Evolutionary conservation across 192 early-diverging fungal species (phyloP), one percentile per base, ranked within the genome.

Genomic region (Mortierella antarctica): DNA sequence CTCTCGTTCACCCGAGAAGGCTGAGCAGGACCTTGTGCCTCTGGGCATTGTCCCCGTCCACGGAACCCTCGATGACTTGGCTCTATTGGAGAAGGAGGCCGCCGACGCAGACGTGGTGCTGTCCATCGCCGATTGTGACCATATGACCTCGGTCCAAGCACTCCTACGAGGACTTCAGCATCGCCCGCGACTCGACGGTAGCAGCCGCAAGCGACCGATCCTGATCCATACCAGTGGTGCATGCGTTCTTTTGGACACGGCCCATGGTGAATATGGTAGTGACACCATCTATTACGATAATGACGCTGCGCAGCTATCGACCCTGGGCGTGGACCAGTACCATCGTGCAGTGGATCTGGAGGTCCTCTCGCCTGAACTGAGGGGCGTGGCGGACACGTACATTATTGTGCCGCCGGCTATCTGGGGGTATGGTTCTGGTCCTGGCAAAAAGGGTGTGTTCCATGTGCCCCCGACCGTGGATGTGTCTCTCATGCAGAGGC

Each of bases 221-320:
- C 39, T 71, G 49, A 71, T 71, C 59, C 69, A 71, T 18, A 71
- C 69, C 44, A 71, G 69, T 10, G 69, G 69, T 9, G 62, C 69
- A 2, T 58, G 69, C 45, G 69, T 71, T 14, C 59, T 71, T 15
- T 18, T 59, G 21, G 69, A 71, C 51, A 15, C 20, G n/a, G 58
- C 59, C 20, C 12, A 53, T 5, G 69, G 69, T 14, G 14, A 45
- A 8, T 54, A 51, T 55, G 42, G 48, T 0, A 54, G 14, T 12
- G 40, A 61, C 5, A 47, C 44, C 10, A 47, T 71, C 15, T 71
- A 61, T 42, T 54, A 62, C 23, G 69, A 71, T 20, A 55, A 62
- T 44, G 59, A 71, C 21, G 51, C 46, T 4, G 51, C 58, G 2
- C 57, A 71, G 5, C 20, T 71, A 4, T 17, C 23, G 5, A 41